Evolutionary conservation across 441 rosid genomes (phyloP).

Genomic region (Arabidopsis hybrid): DNA sequence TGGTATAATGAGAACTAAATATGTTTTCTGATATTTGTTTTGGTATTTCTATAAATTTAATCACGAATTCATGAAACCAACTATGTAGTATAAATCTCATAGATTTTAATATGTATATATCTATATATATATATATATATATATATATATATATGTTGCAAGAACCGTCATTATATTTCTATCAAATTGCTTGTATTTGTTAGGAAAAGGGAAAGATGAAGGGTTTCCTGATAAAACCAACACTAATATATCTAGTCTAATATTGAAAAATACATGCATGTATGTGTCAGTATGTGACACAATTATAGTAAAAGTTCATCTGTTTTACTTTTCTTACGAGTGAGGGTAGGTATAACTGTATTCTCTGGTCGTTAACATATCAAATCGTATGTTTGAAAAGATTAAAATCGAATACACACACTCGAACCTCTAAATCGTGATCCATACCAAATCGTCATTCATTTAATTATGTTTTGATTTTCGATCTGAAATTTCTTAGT

Average conservation of each 20-base stretch:
- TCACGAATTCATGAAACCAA: not conserved
- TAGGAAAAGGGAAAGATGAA: not conserved
- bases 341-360: not conserved
- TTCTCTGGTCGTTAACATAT: not conserved
- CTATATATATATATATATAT: not conserved
- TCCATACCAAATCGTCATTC: no score
- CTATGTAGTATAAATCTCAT: not conserved
- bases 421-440: not conserved
- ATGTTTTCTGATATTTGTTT: not conserved
- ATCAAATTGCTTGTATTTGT: not conserved
- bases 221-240: not conserved
- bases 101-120: not conserved
- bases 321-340: not conserved
- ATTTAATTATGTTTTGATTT: not conserved
- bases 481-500: not conserved
- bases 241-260: not conserved
- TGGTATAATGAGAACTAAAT: not conserved
- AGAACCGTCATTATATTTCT: not conserved
- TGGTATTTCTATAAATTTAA: not conserved
- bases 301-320: not conserved
- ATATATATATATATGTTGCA: not conserved
- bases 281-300: not conserved
- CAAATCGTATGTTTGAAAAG: slow-evolving; percentile 1
- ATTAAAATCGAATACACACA: not conserved
- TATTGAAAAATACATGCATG: not conserved